Evolutionary conservation across 176 grass and related monocot genomes (phyloP), one percentile per base, ranked within the genome.

Genomic region (Lolium rigidum): DNA sequence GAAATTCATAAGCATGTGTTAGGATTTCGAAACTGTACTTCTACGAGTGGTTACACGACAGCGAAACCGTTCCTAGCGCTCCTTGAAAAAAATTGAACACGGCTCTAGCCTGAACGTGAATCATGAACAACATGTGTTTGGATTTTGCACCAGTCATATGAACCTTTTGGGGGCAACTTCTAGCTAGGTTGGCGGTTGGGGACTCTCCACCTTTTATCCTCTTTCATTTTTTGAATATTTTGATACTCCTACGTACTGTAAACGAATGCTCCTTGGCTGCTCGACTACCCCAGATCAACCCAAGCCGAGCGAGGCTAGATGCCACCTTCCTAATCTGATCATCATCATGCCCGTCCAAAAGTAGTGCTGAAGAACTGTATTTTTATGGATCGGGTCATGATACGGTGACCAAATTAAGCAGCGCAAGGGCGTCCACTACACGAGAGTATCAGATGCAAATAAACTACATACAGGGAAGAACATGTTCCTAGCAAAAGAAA

Each of bases 201-300:
- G 41, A 5, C 69, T 72, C 31, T 37, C 9, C 20, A 11, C 54
- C 51, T 77, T 83, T 70, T 24, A 0, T 37, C 2, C 31, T 35
- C 31, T 35, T 35, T 3, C 31, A 35, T 35, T 35, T 35, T 35
- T 35, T 35, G 31, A 35, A 35, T 35, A 35, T 35, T 35, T 77
- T 16, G 8, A 35, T 66, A 28, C 14, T 51, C 49, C 12, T 51
- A 59, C 55, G 7, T 17, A 21, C 20, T 10, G 8, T 55, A 18
- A 7, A 35, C 31, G 31, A 35, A 35, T 35, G 31, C 31, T 35
- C 31, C 2, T 28, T 28, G 20, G 44, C 8, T 69, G 22, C 22
- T 26, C 9, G 55, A 39, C 49, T 68, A 18, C 80, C 60, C 80
- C n/a, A 83, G 80, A 83, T 41, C 38, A 9, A 20, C 70, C 62